Base-by-base conservation (phyloP, 169 alveolate species). In the Plasmodium vinckei region DNA sequence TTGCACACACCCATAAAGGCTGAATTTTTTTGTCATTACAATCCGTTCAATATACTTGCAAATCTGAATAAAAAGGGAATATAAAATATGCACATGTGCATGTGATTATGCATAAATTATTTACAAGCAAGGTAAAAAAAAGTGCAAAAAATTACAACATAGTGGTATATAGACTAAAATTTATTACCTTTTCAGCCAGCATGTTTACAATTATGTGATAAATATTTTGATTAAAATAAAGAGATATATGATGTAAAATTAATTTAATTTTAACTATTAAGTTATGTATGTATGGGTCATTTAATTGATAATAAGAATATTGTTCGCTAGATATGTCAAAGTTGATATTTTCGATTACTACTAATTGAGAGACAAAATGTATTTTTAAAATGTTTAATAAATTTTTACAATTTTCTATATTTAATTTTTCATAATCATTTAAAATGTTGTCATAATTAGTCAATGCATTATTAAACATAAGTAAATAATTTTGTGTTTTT, bases 21-120 rank as follows among this genome's bases (percentile, higher is more conserved):
- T 82, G 53, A 82, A 82, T 19, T 67, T 82, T 27, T 82, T 82
- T 15, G 69, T 82, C 60, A 27, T 42, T 25, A 82, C 49, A 23
- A 82, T 82, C 9, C 90, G 82, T 59, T 82, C 90, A 21, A 82
- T 82, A 17, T 82, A 82, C n/a, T 68, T 82, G 72, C 90, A 82
- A 25, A 82, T 82, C 90, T 82, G 39, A 9, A 49, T 6, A 21
- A 44, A 44, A 42, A 7, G 9, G 53, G 57, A n/a, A 47, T 9
- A 39, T 23, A 60, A 39, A 19, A 27, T 6, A 17, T 44, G 64
- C 9, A 44, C 42, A 19, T 17, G 65, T n/a, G 27, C 25, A n/a
- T 57, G 19, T 13, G 17, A 5, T 13, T n/a, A 19, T 23, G 19
- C 65, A 23, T 17, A 57, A 12, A 57, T 12, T 9, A 57, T n/a